These are phyloP conservation scores for Lepidopterella palustris DNA, from an alignment of 495 filamentous ascomycete genomes.

Conservation along the genomic window DNA sequence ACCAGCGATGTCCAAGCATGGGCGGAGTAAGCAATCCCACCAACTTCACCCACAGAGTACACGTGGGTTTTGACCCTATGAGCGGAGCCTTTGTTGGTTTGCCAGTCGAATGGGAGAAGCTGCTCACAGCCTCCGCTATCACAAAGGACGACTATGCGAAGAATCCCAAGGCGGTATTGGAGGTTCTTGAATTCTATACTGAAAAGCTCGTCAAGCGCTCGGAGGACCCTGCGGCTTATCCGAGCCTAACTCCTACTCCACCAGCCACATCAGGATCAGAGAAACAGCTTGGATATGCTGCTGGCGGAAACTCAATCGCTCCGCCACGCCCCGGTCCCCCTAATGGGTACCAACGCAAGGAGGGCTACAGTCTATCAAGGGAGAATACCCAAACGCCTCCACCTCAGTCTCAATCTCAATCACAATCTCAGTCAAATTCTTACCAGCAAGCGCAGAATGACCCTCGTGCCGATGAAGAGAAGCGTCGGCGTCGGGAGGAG, in stretches of 20 bases:
- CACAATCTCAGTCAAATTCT: slow-evolving; percentile 8
- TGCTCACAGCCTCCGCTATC: slow-evolving; percentile 90
- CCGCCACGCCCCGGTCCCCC: slow-evolving; percentile 68
- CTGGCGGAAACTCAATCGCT: slow-evolving; percentile 61
- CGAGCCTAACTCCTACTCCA: slow-evolving; percentile 63
- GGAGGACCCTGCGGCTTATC: slow-evolving; percentile 70
- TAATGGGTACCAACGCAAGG: slow-evolving; percentile 39
- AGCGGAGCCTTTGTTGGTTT: slow-evolving; percentile 90
- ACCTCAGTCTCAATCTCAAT: slow-evolving; percentile 11
- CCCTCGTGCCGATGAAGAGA: slow-evolving; percentile 27
- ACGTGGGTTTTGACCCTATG: slow-evolving; percentile 92
- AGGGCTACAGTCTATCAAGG: slow-evolving; percentile 38
- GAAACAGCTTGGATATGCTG: slow-evolving; percentile 59
- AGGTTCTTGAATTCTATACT: slow-evolving; percentile 95
- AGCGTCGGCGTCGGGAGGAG: slow-evolving; percentile 47
- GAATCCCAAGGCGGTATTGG: slow-evolving; percentile 96
- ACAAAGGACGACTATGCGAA: slow-evolving; percentile 97
- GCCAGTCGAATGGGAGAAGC: slow-evolving; percentile 91
- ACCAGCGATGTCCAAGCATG: slow-evolving; percentile 92
- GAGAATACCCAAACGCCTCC: slow-evolving; percentile 18
- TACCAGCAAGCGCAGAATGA: slow-evolving; percentile 26
- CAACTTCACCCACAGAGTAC: slow-evolving; percentile 91
- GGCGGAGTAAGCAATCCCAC: slow-evolving; percentile 97
- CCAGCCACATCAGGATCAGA: slow-evolving; percentile 50
- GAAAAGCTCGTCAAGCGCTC: slow-evolving; percentile 78